Conservation (phyloP, 306 rosid genomes). For the Pachyrhizus erosus region DNA sequence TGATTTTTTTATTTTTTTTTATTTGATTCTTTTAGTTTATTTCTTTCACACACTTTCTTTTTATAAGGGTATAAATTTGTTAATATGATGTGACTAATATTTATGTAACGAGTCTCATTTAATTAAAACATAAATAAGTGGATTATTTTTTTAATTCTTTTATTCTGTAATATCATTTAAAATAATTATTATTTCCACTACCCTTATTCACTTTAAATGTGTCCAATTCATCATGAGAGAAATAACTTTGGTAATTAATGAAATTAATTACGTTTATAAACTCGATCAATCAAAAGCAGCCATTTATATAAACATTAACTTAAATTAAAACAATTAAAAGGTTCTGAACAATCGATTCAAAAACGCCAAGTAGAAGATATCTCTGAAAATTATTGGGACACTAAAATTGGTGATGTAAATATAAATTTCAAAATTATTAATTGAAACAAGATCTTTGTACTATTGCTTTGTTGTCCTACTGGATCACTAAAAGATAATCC, state of each 20-base stretch:
- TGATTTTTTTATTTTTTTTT: not conserved
- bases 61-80: not conserved
- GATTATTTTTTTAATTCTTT: not conserved
- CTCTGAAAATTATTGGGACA: no score
- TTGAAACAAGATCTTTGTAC: not conserved
- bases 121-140: not conserved
- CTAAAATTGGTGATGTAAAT: no score
- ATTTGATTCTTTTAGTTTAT: not conserved
- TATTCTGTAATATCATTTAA: no score
- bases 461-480: not conserved
- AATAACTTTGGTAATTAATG: not conserved
- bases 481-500: not conserved
- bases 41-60: not conserved
- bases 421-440: no score
- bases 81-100: not conserved
- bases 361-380: not conserved
- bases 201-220: no score
- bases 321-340: no score
- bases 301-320: not conserved
- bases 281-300: not conserved
- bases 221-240: not conserved
- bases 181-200: no score
- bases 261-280: not conserved
- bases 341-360: not conserved
- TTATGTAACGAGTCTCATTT: not conserved